Evolutionary conservation across 345 rosid species (phyloP), one percentile per base, ranked within the genome.

Genomic region (Euphorbia lathyris): DNA sequence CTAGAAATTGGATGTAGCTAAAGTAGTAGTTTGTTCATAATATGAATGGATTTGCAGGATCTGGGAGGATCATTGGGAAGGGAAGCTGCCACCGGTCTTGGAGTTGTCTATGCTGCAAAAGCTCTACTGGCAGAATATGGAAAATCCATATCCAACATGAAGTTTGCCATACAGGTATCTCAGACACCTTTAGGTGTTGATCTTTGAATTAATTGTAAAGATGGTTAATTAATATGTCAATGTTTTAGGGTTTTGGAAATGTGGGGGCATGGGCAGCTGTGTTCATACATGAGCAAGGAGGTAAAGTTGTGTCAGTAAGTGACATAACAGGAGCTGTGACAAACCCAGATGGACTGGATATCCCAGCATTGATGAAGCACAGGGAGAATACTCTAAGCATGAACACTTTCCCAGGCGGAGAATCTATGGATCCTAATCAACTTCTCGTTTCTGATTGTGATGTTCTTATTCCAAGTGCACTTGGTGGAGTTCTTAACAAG

Each of bases 61-160:
- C 72, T 76, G 32, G 79, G 79, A 8, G 79, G 79, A 36, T 76
- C 75, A 40, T 22, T 60, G 20, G 75, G 79, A 2, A 71, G 75
- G 47, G 79, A 76, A 1, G 75, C 75, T 38, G 79, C 79, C 36
- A 66, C 79, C 6, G 75, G 75, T 2, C 66, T 59, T 20, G 72
- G 79, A 38, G 75, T 76, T 2, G 53, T 71, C 22, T 76, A 58
- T 51, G 75, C 75, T 40, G 52, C 75, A 5, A 64, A 76, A 29
- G 79, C 75, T n/a, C 36, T 76, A 27, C 79, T 76, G 3, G 59
- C 70, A 1, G 75, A 58, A 23, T 32, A 66, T 52, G 79, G 75
- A 23, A 70, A 76, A 38, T 64, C 79, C 7, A 65, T 76, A 7
- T 3, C 63, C 9, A 29, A 56, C 9, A 14, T 50, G 64, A 66